Conservation (phyloP, 164 flowering plant genomes). For the Chloranthus sessilifolius region DNA sequence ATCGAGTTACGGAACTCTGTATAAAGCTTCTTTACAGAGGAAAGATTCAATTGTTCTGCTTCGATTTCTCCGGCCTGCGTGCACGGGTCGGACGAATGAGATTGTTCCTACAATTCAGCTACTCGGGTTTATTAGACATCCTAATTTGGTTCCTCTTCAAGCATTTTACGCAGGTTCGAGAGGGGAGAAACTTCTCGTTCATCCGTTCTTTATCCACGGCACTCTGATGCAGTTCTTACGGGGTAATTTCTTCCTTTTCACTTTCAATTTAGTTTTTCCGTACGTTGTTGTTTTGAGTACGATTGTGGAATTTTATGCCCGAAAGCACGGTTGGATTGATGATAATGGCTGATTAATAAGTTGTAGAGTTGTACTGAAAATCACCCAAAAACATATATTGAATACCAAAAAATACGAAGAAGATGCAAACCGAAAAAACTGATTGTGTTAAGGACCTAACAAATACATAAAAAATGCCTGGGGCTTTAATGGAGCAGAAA, state of each 20-base stretch:
- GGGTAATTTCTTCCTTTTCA: conserved; percentile 36
- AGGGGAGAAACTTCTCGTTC: conserved; percentile 89
- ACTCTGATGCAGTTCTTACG: conserved; percentile 65
- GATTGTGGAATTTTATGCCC: too few species aligned
- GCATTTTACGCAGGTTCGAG: conserved; percentile 79
- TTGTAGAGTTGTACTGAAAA: too few species aligned
- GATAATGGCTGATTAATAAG: too few species aligned
- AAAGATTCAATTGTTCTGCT: conserved; percentile 41
- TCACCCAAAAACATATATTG: too few species aligned
- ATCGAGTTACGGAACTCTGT: conserved; percentile 84
- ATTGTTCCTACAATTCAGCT: conserved; percentile 36
- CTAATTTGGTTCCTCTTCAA: conserved; percentile 75
- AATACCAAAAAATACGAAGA: too few species aligned
- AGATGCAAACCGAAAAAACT: too few species aligned
- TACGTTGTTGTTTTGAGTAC: neutral
- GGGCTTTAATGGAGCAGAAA: too few species aligned
- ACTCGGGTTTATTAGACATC: conserved; percentile 64
- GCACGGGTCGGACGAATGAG: conserved; percentile 35
- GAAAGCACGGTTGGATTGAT: too few species aligned
- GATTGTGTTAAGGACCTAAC: too few species aligned
- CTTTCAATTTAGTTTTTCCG: conserved; percentile 3
- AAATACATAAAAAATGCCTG: too few species aligned
- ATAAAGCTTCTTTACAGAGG: conserved; percentile 55
- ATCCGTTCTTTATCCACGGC: conserved; percentile 62
- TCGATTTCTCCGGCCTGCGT: conserved; percentile 81